phyloP scores from a whole-genome alignment of 176 grass and related monocot genomes.

The Elymus sibiricus region DNA sequence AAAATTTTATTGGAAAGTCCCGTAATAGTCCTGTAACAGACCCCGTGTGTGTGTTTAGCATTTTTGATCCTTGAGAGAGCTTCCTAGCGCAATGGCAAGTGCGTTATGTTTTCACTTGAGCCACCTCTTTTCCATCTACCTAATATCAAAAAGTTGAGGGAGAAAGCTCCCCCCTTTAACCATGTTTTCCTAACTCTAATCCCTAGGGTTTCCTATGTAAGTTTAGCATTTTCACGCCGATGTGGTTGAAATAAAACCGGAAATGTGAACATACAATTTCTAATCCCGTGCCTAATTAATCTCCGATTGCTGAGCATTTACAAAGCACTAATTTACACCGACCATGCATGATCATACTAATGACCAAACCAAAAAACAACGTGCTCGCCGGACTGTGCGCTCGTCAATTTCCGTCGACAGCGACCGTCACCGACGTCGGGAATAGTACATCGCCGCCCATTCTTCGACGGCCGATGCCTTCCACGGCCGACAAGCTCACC shows the following conservation, averaged over 20 bases:
- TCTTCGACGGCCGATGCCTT: conserved; percentile 11
- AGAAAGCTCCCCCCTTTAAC: too few species aligned
- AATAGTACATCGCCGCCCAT: conserved; percentile 34
- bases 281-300: conserved; percentile 14
- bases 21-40: too few species aligned
- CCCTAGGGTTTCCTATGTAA: neutral
- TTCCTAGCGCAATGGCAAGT: too few species aligned
- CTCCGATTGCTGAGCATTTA: conserved; percentile 37
- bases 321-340: conserved; percentile 38
- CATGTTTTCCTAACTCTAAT: neutral
- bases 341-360: conserved; percentile 33
- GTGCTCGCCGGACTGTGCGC: neutral
- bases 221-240: neutral
- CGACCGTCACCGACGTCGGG: conserved; percentile 36
- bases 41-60: too few species aligned
- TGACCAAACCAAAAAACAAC: conserved; percentile 15
- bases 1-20: too few species aligned
- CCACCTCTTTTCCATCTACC: too few species aligned
- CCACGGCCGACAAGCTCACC: conserved; percentile 43
- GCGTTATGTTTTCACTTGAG: too few species aligned
- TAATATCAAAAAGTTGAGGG: too few species aligned
- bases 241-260: neutral
- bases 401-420: conserved; percentile 51
- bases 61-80: too few species aligned
- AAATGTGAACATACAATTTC: neutral